Percentiles rank a stretch among this genome's conserved stretches.
Conservation (phyloP, 495 filamentous ascomycete species). For the Neurospora tetraspora region DNA sequence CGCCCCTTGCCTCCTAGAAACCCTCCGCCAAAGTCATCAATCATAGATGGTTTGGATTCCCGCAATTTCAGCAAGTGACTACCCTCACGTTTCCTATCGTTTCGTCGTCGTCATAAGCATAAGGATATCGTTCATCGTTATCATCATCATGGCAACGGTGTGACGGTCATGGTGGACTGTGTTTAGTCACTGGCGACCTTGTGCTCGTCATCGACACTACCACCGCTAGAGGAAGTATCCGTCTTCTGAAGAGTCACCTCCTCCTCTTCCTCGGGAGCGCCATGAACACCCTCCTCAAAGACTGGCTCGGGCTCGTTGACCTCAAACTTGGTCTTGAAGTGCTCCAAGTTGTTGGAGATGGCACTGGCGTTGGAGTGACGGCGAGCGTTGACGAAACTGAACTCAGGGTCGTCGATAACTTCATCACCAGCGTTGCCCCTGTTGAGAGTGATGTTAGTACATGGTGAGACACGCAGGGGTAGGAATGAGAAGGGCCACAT, state of each 20-base stretch:
- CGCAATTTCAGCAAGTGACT: constrained; percentile 13
- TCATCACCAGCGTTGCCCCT: constrained; percentile 84
- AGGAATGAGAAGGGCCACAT: constrained; percentile 23
- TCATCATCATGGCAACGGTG: not conserved
- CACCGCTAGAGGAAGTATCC: constrained; percentile 38
- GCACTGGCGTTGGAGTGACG: constrained; percentile 87
- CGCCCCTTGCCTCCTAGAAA: not conserved
- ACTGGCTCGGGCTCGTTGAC: constrained; percentile 72
- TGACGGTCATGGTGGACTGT: constrained; percentile 1
- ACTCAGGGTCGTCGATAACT: constrained; percentile 59
- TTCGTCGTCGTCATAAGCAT: not conserved
- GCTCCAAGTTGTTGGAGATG: constrained; percentile 46
- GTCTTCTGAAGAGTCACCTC: constrained; percentile 42
- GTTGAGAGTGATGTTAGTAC: constrained; percentile 7
- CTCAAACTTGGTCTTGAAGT: constrained; percentile 87
- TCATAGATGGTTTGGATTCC: constrained; percentile 17
- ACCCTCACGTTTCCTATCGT: constrained; percentile 3
- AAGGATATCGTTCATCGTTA: not conserved
- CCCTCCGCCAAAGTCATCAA: constrained; percentile 14
- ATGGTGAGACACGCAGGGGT: not conserved
- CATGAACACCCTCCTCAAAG: constrained; percentile 77
- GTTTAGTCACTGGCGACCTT: constrained; percentile 23
- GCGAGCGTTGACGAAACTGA: constrained; percentile 74
- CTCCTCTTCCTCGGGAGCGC: constrained; percentile 37
- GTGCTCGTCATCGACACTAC: constrained; percentile 26